Conservation (phyloP, 2,329 filamentous ascomycete genomes). For the Monilinia fructicola region DNA sequence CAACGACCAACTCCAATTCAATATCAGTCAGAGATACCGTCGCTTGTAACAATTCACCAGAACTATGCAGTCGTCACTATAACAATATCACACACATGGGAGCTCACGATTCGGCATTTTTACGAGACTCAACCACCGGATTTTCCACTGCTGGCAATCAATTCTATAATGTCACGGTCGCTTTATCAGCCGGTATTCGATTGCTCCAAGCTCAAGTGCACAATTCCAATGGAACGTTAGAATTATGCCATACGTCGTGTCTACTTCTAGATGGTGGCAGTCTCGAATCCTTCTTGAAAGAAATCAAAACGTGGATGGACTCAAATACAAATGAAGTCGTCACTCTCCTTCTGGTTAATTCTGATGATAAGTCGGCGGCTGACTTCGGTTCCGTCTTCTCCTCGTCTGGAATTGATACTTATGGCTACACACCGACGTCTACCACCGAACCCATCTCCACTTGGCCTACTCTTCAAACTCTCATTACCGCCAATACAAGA, state of each 20-base stretch:
- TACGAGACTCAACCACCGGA: constrained; percentile 48
- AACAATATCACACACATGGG: constrained; percentile 75
- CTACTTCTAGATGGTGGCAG: constrained; percentile 57
- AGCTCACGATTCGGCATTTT: constrained; percentile 65
- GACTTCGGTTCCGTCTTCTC: constrained; percentile 48
- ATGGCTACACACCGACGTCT: constrained; percentile 58
- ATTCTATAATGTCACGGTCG: constrained; percentile 55
- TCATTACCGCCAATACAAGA: constrained; percentile 65
- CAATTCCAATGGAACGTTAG: constrained; percentile 49
- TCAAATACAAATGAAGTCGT: constrained; percentile 60
- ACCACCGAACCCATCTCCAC: constrained; percentile 45
- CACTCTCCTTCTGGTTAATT: constrained; percentile 63
- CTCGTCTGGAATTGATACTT: constrained; percentile 58
- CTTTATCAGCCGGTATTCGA: constrained; percentile 62
- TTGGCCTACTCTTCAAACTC: constrained; percentile 71
- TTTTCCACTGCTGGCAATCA: constrained; percentile 55
- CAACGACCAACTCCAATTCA: constrained; percentile 21
- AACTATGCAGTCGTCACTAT: constrained; percentile 69
- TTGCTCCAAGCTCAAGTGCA: constrained; percentile 66
- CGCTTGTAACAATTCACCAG: constrained; percentile 76
- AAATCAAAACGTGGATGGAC: constrained; percentile 61
- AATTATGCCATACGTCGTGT: constrained; percentile 61
- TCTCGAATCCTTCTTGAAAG: constrained; percentile 54
- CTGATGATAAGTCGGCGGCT: constrained; percentile 54
- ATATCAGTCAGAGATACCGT: constrained; percentile 28